phyloP scores from a whole-genome alignment of 2,329 filamentous ascomycete species.

The Fusarium sulawesiense region DNA sequence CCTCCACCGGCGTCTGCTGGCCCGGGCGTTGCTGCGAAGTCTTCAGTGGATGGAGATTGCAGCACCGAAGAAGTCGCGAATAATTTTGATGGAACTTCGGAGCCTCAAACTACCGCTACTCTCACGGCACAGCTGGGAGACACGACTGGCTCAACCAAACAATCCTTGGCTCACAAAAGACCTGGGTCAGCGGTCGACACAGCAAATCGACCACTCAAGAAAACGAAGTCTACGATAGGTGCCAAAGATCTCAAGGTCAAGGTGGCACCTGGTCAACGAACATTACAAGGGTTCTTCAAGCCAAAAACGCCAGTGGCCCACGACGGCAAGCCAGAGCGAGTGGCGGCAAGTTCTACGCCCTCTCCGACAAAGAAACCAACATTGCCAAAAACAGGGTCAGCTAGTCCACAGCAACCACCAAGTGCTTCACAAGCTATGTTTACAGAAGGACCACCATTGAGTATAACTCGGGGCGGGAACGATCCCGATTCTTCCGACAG shows the following conservation, averaged over 20 bases:
- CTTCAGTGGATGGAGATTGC: background rate
- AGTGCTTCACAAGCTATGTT: background rate
- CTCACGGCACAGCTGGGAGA: background rate
- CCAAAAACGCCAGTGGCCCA: constrained; percentile 50
- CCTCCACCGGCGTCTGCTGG: constrained; percentile 9
- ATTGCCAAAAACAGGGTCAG: background rate
- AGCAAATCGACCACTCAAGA: constrained; percentile 38
- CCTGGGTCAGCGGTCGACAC: constrained; percentile 18
- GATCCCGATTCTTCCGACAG: constrained; percentile 48
- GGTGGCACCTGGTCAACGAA: constrained; percentile 59
- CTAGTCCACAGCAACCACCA: background rate
- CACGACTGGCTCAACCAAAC: background rate
- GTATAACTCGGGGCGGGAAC: background rate
- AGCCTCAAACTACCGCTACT: background rate
- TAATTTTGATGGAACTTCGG: background rate
- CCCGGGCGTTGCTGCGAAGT: background rate
- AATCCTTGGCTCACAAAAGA: constrained; percentile 29
- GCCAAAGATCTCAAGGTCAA: constrained; percentile 49
- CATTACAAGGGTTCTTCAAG: constrained; percentile 83
- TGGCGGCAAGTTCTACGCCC: constrained; percentile 17
- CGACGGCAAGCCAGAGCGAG: constrained; percentile 5
- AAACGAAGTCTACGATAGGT: constrained; percentile 40
- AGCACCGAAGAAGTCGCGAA: background rate
- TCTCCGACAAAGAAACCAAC: constrained; percentile 30
- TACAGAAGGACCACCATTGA: constrained; percentile 1